Evolutionary conservation across 768 basidiomycete species (phyloP), one percentile per base, ranked within the genome.

Genomic region (Termitomyces sp.): DNA sequence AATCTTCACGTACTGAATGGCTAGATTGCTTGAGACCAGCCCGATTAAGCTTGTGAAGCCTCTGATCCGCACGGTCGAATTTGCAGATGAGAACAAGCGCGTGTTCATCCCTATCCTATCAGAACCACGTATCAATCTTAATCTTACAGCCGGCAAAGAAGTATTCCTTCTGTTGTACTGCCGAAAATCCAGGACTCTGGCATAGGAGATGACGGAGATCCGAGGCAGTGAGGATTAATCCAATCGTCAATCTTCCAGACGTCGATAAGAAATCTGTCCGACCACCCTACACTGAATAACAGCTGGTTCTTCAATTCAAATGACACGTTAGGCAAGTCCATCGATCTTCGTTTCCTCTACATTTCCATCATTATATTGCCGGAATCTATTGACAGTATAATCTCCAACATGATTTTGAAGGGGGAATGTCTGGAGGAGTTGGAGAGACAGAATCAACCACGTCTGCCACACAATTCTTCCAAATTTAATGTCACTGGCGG

Each of bases 131-230:
- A 43, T 34, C 2, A n/a, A 22, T 13, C 42, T 70, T 13, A n/a
- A 22, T 13, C 42, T 70, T 13, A 67, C 55, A 32, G 53, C 53
- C 5, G 22, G 39, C 14, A 59, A 59, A 20, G 58, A 59, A 44
- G 37, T 59, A 7, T 31, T 59, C 12, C 43, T 60, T 47, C 51
- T 18, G 72, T 72, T 24, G 75, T 75, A 9, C 69, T 3, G 61
- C 72, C 50, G 71, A 66, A 14, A 70, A 69, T 10, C 71, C 74
- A 69, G 44, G 61, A 68, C 20, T 72, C 71, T 22, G 73, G 73
- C 22, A 74, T 75, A 50, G 74, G 74, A 18, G 61, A 67, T 41
- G 42, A 31, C 12, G 16, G 44, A n/a, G 61, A 60, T 22, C 59
- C 72, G 4, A 20, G 3, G 51, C 54, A 1, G 22, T 70, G 16